Conservation (phyloP, 169 alveolate genomes). For the Eimeria maxima region DNA sequence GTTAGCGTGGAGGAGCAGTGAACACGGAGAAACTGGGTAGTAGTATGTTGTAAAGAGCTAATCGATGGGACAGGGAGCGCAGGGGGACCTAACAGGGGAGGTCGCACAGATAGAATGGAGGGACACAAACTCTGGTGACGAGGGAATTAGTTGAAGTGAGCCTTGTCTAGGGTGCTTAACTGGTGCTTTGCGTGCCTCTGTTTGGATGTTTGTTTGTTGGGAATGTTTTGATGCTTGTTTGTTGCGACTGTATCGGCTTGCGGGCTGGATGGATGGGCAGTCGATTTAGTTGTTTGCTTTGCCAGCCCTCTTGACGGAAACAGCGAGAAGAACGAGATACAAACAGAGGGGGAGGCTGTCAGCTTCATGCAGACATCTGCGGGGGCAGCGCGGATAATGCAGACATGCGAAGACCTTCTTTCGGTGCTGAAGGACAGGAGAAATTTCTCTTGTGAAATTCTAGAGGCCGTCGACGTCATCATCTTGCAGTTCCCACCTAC, state of each 20-base stretch:
- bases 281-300: conserved; percentile 38
- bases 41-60: neutral
- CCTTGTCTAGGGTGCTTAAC: neutral
- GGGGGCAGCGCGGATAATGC: conserved; percentile 29
- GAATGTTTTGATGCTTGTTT: neutral
- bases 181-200: neutral
- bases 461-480: conserved; percentile 37
- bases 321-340: neutral
- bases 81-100: neutral
- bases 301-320: conserved; percentile 48
- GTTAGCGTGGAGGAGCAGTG: neutral
- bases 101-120: neutral
- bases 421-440: conserved; percentile 38
- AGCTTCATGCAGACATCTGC: conserved; percentile 69
- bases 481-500: conserved; percentile 53
- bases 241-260: neutral
- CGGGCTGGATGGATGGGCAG: neutral
- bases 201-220: neutral
- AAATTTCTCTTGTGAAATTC: conserved; percentile 10
- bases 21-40: neutral
- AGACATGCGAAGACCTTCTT: conserved; percentile 32
- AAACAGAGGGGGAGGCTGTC: neutral
- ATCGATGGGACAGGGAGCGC: neutral
- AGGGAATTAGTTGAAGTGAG: neutral
- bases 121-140: neutral